Evolutionary conservation across 768 basidiomycete species (phyloP).

Genomic region (Trametes maxima): DNA sequence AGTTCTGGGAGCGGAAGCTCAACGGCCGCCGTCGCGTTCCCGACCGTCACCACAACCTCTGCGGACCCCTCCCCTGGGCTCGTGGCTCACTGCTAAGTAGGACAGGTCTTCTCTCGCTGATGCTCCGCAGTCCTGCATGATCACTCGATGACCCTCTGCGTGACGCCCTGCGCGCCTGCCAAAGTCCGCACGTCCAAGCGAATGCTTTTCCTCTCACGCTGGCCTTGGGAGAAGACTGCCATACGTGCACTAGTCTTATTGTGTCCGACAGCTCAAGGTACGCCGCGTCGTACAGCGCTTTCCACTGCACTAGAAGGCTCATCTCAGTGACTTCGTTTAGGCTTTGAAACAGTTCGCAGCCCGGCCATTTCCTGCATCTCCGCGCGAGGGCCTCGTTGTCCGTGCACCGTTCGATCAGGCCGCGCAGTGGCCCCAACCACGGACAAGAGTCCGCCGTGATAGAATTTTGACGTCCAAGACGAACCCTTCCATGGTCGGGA

Average conservation of each 20-base stretch:
- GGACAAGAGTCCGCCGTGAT: not conserved
- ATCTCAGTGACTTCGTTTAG: conserved; percentile 3
- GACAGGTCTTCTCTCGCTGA: conserved; percentile 21
- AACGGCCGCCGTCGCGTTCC: conserved; percentile 18
- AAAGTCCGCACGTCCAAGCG: conserved; percentile 11
- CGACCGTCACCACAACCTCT: conserved; percentile 13
- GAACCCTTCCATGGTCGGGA: not conserved
- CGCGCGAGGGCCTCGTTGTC: conserved; percentile 3
- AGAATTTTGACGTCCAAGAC: not conserved
- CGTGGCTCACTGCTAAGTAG: conserved; percentile 11
- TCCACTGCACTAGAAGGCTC: conserved; percentile 19
- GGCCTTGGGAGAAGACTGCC: conserved; percentile 17
- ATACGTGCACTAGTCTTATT: conserved; percentile 9
- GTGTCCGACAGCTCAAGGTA: conserved; percentile 17
- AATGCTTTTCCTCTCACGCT: conserved; percentile 9
- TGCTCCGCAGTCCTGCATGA: conserved; percentile 18
- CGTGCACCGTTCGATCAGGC: not conserved
- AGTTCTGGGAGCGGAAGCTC: conserved; percentile 15
- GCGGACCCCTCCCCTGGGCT: not conserved
- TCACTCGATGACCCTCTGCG: not conserved
- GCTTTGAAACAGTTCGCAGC: conserved; percentile 11
- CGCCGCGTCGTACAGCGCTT: conserved; percentile 2
- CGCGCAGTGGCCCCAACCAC: not conserved
- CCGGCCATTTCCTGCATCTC: conserved; percentile 18
- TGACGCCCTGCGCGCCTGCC: conserved; percentile 19